Evolutionary conservation across 2,329 filamentous ascomycete species (phyloP).

Genomic region (Fusarium aywerte): DNA sequence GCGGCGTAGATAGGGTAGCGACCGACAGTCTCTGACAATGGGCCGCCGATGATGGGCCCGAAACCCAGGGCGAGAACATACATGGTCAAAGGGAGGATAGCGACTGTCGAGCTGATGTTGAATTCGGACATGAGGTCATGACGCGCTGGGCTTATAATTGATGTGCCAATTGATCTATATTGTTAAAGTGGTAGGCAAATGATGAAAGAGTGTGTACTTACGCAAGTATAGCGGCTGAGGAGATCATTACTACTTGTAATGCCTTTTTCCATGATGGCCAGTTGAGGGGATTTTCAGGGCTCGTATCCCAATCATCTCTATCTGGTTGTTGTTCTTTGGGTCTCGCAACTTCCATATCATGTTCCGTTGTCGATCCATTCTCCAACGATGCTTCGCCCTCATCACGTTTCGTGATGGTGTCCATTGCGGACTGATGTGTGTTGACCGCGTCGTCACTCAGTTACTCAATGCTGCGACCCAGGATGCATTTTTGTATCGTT

Average conservation of each 20-base stretch:
- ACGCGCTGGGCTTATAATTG: conserved; percentile 36
- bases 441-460: background rate
- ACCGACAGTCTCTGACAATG: conserved; percentile 68
- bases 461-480: background rate
- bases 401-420: background rate
- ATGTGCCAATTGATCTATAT: conserved; percentile 25
- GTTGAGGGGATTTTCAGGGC: conserved; percentile 62
- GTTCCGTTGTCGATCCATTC: conserved; percentile 33
- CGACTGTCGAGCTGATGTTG: conserved; percentile 62
- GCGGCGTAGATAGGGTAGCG: conserved; percentile 63
- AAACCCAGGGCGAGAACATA: conserved; percentile 70
- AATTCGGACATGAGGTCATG: conserved; percentile 63
- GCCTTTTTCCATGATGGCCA: conserved; percentile 58
- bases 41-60: conserved; percentile 69
- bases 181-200: background rate
- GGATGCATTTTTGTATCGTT: background rate
- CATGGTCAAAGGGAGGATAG: conserved; percentile 68
- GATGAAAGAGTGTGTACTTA: conserved; percentile 45
- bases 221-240: conserved; percentile 56
- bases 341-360: conserved; percentile 47
- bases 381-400: conserved; percentile 1
- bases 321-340: conserved; percentile 7
- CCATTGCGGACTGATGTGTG: conserved; percentile 8
- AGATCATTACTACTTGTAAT: conserved; percentile 53
- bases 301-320: conserved; percentile 49